Percentiles rank a stretch among this genome's conserved stretches.
Conservation (phyloP, 2,329 filamentous ascomycete species). For the Scytalidium lignicola region DNA sequence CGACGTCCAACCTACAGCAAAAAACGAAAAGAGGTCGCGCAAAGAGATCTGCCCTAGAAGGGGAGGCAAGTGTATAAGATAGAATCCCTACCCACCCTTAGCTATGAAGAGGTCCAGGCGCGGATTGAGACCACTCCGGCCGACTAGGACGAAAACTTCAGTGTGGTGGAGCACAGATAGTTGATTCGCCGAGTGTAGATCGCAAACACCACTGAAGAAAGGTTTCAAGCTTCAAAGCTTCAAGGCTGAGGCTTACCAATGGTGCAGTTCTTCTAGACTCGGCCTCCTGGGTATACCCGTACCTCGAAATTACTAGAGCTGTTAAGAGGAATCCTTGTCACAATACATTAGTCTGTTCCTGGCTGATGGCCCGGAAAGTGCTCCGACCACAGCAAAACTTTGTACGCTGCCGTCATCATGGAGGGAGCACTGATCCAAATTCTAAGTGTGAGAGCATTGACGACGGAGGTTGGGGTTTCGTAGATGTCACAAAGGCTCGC, state of each 20-base stretch:
- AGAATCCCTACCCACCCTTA: not conserved
- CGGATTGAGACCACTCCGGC: not conserved
- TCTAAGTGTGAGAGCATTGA: not conserved
- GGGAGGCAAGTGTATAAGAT: not conserved
- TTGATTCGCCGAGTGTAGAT: not conserved
- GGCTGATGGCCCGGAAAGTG: not conserved
- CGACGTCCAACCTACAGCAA: slow-evolving; percentile 22
- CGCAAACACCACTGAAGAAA: not conserved
- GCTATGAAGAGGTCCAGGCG: not conserved
- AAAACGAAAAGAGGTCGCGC: slow-evolving; percentile 20
- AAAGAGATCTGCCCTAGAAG: not conserved
- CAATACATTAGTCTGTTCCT: not conserved
- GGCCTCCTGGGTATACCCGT: not conserved
- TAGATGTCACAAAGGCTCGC: not conserved
- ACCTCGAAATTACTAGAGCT: not conserved
- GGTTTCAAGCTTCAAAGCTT: not conserved
- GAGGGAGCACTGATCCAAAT: not conserved
- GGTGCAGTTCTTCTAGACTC: not conserved
- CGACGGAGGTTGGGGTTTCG: not conserved
- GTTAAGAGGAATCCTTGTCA: not conserved
- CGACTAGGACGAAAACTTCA: not conserved
- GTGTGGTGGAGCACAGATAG: not conserved
- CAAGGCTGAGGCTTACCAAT: not conserved
- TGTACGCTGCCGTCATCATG: not conserved
- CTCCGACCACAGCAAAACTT: not conserved